These are phyloP conservation scores for Naganishia randhawae DNA, from an alignment of 768 basidiomycete species.

Conservation along the genomic window DNA sequence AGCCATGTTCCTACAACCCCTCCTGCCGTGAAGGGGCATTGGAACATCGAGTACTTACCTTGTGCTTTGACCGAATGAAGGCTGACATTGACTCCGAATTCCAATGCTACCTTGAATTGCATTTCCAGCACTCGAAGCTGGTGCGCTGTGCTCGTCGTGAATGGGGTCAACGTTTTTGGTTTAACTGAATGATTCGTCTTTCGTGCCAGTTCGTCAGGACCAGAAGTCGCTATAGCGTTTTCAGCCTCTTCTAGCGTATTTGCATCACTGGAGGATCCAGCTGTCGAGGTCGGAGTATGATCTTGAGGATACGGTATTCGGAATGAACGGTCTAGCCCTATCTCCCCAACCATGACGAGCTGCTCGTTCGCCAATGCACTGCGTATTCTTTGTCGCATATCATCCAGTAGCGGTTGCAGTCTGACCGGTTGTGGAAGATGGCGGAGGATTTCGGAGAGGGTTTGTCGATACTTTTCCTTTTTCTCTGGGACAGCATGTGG, in stretches of 20 bases:
- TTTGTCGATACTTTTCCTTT: conserved; percentile 46
- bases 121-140: conserved; percentile 75
- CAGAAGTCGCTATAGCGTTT: conserved; percentile 4
- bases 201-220: conserved; percentile 59
- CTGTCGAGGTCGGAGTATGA: conserved; percentile 19
- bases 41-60: conserved; percentile 4
- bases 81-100: conserved; percentile 71
- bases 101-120: conserved; percentile 80
- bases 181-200: conserved; percentile 70
- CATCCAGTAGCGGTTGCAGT: conserved; percentile 60
- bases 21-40: background rate
- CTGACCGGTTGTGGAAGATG: conserved; percentile 69
- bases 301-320: conserved; percentile 64
- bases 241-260: conserved; percentile 13
- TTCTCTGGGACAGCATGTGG: conserved; percentile 31
- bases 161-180: conserved; percentile 69
- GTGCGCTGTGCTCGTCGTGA: conserved; percentile 73
- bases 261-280: background rate
- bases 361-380: conserved; percentile 54
- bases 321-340: conserved; percentile 80
- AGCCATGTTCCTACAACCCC: too few relatives aligned
- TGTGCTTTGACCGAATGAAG: conserved; percentile 81
- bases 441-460: conserved; percentile 62
- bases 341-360: conserved; percentile 81
- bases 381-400: conserved; percentile 62